phyloP scores from a whole-genome alignment of 805 yeast genomes.

The Lipomyces sp. region DNA sequence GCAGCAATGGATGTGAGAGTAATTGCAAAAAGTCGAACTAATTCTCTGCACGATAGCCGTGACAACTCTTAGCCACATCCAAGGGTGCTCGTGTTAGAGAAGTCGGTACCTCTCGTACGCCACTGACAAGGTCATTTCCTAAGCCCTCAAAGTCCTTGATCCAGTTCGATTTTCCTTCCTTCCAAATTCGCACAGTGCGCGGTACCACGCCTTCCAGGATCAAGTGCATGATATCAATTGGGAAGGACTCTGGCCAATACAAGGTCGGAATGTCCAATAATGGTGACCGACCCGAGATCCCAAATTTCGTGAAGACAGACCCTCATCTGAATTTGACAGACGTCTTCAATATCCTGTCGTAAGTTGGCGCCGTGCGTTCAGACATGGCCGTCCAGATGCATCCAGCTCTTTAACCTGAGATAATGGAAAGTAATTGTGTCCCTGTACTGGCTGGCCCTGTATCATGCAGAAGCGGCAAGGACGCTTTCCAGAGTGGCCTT shows the following conservation, averaged over 20 bases:
- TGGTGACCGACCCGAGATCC: neutral
- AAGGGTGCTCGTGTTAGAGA: neutral
- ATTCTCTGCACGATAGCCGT: neutral
- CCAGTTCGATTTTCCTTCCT: too few relatives aligned
- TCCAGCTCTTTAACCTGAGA: too few relatives aligned
- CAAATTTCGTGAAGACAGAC: neutral
- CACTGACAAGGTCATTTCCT: neutral
- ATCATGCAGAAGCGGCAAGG: neutral
- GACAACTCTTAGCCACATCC: neutral
- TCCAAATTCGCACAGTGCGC: neutral
- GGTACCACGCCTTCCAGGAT: neutral
- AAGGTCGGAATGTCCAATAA: neutral
- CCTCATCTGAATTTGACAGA: neutral
- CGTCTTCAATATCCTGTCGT: neutral
- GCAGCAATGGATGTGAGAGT: neutral
- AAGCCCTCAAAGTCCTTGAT: neutral
- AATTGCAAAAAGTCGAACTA: constrained; percentile 2
- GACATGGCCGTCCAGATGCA: too few relatives aligned
- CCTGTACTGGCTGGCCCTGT: too few relatives aligned
- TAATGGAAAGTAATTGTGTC: too few relatives aligned
- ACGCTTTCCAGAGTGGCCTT: neutral
- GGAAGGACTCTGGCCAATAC: neutral
- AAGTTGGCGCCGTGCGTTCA: too few relatives aligned
- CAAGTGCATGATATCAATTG: constrained; percentile 1
- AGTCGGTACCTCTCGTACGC: constrained; percentile 2